phyloP scores from a whole-genome alignment of 768 basidiomycete species.

The Naematelia encephala region DNA sequence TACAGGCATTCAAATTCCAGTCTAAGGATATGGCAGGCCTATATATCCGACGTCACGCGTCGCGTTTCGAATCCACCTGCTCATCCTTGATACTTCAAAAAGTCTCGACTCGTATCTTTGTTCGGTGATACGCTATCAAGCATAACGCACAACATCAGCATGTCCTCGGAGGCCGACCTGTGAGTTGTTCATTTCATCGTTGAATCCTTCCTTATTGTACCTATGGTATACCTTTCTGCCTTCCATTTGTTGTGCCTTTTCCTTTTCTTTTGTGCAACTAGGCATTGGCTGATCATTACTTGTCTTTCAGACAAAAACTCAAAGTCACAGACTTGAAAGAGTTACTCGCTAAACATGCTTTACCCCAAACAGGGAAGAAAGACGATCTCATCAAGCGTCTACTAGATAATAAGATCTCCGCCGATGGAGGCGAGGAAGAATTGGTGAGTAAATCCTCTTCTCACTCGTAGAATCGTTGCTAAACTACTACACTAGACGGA shows the following conservation, averaged over 20 bases:
- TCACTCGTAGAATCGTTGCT: not conserved
- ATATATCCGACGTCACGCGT: not conserved
- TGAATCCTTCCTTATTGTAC: not conserved
- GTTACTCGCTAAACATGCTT: conserved; percentile 34
- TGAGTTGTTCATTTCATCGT: not conserved
- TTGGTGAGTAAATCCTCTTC: conserved; percentile 24
- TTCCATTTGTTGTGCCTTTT: not conserved
- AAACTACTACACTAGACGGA: not conserved
- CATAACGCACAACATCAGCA: conserved; percentile 2
- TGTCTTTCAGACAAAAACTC: conserved; percentile 36
- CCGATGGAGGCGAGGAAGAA: conserved; percentile 30
- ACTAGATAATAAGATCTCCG: conserved; percentile 28
- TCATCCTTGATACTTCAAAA: not conserved
- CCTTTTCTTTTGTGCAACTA: too few relatives aligned
- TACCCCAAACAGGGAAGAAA: conserved; percentile 42
- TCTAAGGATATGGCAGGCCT: too few relatives aligned
- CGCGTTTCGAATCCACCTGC: not conserved
- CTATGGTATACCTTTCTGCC: not conserved
- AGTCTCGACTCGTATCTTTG: not conserved
- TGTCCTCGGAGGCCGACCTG: conserved; percentile 5
- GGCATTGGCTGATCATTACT: too few relatives aligned
- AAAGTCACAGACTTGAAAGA: conserved; percentile 46
- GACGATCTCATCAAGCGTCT: conserved; percentile 44
- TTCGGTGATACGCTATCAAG: too few relatives aligned
- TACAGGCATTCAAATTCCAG: not conserved